These are phyloP conservation scores for Tolypocladium cylindrosporum DNA, from an alignment of 2,329 filamentous ascomycete species.

Conservation along the genomic window DNA sequence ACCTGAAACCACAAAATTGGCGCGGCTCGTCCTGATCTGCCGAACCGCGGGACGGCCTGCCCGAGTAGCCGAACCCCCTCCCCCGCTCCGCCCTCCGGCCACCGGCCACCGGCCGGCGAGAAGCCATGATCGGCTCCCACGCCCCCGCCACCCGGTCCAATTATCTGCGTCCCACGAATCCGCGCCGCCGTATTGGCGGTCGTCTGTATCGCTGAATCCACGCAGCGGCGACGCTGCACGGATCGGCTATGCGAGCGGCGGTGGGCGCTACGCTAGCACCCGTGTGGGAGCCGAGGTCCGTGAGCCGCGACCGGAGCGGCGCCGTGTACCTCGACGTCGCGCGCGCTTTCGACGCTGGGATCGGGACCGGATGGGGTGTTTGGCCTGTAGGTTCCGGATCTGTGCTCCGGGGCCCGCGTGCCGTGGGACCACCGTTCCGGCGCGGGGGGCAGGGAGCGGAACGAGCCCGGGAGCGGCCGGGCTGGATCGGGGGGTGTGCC, in stretches of 20 bases:
- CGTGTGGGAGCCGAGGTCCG: neutral
- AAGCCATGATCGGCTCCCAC: neutral
- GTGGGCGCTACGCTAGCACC: too few species aligned
- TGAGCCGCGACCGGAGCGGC: neutral
- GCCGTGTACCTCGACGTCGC: neutral
- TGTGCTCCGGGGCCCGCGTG: too few species aligned
- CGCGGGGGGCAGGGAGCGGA: too few species aligned
- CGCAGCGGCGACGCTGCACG: neutral
- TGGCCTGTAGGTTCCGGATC: too few species aligned
- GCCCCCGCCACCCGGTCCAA: too few species aligned
- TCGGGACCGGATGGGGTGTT: too few species aligned
- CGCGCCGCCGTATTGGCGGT: neutral
- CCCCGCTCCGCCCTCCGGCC: neutral
- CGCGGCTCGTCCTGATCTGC: neutral
- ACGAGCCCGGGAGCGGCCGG: too few species aligned
- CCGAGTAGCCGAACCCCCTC: neutral
- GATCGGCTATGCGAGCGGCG: neutral
- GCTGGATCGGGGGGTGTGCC: too few species aligned
- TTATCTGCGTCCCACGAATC: neutral
- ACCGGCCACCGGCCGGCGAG: neutral
- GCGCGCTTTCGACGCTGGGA: neutral
- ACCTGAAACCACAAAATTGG: neutral
- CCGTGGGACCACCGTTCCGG: too few species aligned
- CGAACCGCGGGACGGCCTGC: neutral
- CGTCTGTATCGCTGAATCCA: too few species aligned